Evolutionary conservation across 2,329 filamentous ascomycete genomes (phyloP).

Genomic region (Cryoendolithus antarcticus): DNA sequence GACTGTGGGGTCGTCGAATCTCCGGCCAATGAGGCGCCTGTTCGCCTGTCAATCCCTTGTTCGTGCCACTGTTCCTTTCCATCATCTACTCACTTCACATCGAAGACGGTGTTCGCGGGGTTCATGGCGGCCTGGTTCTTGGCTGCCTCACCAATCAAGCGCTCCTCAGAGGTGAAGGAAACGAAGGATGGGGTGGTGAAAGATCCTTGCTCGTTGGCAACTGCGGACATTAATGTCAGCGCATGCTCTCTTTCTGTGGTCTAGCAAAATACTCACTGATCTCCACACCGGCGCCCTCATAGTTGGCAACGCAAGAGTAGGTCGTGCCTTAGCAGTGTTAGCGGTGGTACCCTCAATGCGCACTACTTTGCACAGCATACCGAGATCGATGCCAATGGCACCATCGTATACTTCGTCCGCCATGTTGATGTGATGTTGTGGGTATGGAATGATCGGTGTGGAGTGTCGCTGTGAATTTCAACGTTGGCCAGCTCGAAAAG

Average conservation of each 20-base stretch:
- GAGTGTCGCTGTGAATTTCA: neutral
- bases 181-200: constrained; percentile 99
- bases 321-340: constrained; percentile 63
- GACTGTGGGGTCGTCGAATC: constrained; percentile 88
- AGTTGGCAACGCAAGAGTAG: constrained; percentile 99
- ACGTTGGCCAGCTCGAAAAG: constrained; percentile 4
- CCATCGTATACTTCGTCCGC: constrained; percentile 97
- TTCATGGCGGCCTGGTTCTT: constrained; percentile 99
- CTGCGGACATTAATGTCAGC: constrained; percentile 10
- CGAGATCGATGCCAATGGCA: constrained; percentile 99
- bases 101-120: constrained; percentile 95
- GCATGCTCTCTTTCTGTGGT: constrained; percentile 1
- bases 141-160: constrained; percentile 96
- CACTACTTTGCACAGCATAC: constrained; percentile 42
- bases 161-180: constrained; percentile 97
- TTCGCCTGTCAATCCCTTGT: constrained; percentile 19
- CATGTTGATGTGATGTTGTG: constrained; percentile 46
- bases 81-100: constrained; percentile 56
- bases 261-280: constrained; percentile 56
- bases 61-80: constrained; percentile 1
- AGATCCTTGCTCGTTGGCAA: constrained; percentile 99
- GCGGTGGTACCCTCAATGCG: constrained; percentile 7
- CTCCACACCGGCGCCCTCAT: constrained; percentile 98
- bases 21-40: constrained; percentile 93
- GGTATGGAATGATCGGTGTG: constrained; percentile 5